A percentile compares a stretch with the other conserved stretches of the same genome.
Conservation (phyloP, 2,329 filamentous ascomycete species). For the Pseudopyrenochaeta lycopersici region DNA sequence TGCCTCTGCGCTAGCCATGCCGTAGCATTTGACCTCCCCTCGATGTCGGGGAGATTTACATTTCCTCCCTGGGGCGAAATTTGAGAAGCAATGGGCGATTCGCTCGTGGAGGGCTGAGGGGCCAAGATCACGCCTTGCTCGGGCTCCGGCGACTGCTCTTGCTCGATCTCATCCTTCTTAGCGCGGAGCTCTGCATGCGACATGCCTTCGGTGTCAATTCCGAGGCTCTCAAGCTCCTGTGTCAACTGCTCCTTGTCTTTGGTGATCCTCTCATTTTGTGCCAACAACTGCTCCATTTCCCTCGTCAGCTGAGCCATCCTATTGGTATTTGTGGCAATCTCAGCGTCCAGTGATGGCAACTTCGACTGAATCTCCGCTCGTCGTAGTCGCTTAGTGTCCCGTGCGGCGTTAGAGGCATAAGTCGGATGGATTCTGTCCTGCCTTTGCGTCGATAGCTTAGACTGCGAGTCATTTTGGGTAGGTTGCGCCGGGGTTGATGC, state of each 20-base stretch:
- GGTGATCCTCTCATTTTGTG: conserved; percentile 50
- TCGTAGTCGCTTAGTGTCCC: conserved; percentile 39
- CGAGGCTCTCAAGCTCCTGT: conserved; percentile 59
- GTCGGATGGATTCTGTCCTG: not conserved
- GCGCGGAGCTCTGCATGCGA: conserved; percentile 56
- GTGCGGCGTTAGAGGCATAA: not conserved
- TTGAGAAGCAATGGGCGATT: not conserved
- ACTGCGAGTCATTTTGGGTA: not conserved
- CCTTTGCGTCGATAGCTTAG: too few relatives aligned
- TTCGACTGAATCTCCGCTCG: conserved; percentile 60
- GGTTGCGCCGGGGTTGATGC: conserved; percentile 3
- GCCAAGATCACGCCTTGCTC: not conserved
- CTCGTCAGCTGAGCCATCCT: conserved; percentile 52
- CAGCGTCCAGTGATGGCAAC: conserved; percentile 57
- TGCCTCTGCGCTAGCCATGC: not conserved
- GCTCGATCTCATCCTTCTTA: conserved; percentile 50
- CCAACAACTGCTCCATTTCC: conserved; percentile 56
- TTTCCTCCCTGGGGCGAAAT: not conserved
- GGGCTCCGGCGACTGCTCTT: conserved; percentile 26
- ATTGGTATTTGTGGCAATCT: conserved; percentile 51
- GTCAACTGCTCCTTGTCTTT: conserved; percentile 55
- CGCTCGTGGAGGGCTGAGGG: not conserved
- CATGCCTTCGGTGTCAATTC: conserved; percentile 58
- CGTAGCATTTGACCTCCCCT: not conserved
- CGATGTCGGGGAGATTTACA: not conserved